Conservation (phyloP, 805 yeast species). For the Starmerella apis region DNA sequence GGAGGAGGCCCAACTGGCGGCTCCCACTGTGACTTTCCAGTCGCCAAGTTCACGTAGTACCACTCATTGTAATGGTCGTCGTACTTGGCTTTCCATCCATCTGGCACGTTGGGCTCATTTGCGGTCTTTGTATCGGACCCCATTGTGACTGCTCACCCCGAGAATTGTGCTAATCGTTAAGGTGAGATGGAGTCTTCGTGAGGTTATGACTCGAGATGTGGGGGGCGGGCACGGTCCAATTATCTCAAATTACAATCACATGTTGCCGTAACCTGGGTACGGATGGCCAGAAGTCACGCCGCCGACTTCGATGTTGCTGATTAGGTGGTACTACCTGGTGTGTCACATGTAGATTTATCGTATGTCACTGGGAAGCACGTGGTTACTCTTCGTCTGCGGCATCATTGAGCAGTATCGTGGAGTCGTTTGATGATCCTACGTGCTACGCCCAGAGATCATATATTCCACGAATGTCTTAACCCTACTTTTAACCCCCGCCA, state of each 20-base stretch:
- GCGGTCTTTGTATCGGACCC: conserved; percentile 11
- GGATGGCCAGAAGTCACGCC: too few species aligned
- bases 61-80: conserved; percentile 45
- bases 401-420: too few species aligned
- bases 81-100: conserved; percentile 34
- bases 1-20: conserved; percentile 30
- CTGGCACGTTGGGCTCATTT: conserved; percentile 25
- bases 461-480: not conserved
- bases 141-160: not conserved
- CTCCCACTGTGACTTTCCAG: conserved; percentile 85
- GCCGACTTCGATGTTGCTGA: too few species aligned
- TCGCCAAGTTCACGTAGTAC: conserved; percentile 67
- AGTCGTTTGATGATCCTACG: too few species aligned
- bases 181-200: not conserved
- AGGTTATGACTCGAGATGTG: not conserved
- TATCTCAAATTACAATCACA: not conserved
- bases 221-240: not conserved
- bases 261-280: not conserved
- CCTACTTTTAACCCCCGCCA: not conserved
- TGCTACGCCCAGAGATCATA: too few species aligned
- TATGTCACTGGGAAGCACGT: too few species aligned
- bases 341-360: too few species aligned
- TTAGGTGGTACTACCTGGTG: too few species aligned
- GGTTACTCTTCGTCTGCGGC: too few species aligned
- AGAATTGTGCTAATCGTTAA: too few species aligned